These are phyloP conservation scores for Trametes cubensis DNA, from an alignment of 768 basidiomycete species.

Conservation along the genomic window DNA sequence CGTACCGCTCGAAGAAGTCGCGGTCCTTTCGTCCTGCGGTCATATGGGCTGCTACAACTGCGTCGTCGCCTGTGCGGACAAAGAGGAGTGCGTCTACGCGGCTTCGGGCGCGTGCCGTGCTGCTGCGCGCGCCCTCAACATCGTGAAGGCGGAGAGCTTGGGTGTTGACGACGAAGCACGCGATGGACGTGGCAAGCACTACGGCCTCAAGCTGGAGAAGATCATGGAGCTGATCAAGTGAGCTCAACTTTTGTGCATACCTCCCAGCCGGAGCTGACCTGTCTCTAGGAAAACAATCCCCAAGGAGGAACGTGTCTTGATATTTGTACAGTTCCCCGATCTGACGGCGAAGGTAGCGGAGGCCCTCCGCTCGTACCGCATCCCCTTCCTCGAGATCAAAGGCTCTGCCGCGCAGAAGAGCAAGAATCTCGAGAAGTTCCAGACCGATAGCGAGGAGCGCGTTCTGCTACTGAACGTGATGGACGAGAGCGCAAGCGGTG, in stretches of 20 bases:
- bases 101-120: conserved; percentile 72
- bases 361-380: conserved; percentile 69
- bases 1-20: conserved; percentile 67
- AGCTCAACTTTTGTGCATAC: conserved; percentile 23
- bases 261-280: neutral
- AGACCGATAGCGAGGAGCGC: conserved; percentile 73
- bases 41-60: conserved; percentile 83
- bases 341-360: conserved; percentile 90
- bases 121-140: conserved; percentile 77
- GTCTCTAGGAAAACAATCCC: conserved; percentile 63
- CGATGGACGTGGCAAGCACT: conserved; percentile 75
- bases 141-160: conserved; percentile 78
- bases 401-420: conserved; percentile 78
- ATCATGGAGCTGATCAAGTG: conserved; percentile 79
- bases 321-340: conserved; percentile 97
- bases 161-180: conserved; percentile 79
- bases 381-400: conserved; percentile 80
- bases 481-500: conserved; percentile 94
- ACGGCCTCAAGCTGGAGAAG: conserved; percentile 79
- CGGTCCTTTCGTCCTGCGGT: conserved; percentile 90
- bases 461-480: conserved; percentile 89
- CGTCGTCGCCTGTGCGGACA: conserved; percentile 70
- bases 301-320: conserved; percentile 77
- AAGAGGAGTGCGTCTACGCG: conserved; percentile 81
- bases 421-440: conserved; percentile 84